A percentile compares a stretch with the other conserved stretches of the same genome.
These are phyloP conservation scores for Aureobasidium musti DNA, from an alignment of 2,329 filamentous ascomycete species.

Conservation along the genomic window DNA sequence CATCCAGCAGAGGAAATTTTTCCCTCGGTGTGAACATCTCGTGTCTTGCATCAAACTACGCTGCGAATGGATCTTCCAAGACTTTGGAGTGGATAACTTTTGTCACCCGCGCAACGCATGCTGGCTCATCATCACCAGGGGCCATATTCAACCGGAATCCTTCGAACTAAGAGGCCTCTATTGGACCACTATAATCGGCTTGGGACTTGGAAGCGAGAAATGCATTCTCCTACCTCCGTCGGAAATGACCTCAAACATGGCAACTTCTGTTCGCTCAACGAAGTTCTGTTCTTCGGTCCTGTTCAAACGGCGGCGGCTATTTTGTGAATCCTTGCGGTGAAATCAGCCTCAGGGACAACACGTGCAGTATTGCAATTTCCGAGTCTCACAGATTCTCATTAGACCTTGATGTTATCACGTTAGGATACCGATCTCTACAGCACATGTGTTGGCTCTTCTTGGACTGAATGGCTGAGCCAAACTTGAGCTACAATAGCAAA, in stretches of 20 bases:
- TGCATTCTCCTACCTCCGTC: not conserved
- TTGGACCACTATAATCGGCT: slow-evolving; percentile 10
- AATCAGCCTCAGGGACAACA: not conserved
- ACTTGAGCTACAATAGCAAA: slow-evolving; percentile 2
- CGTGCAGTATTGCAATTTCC: slow-evolving; percentile 19
- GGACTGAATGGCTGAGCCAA: slow-evolving; percentile 20
- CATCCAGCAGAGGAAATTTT: slow-evolving; percentile 1
- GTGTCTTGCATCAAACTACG: slow-evolving; percentile 13
- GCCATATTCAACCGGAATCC: not conserved
- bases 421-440: not conserved
- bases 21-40: not conserved
- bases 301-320: slow-evolving; percentile 13
- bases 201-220: slow-evolving; percentile 15
- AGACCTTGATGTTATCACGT: not conserved
- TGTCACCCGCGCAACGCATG: slow-evolving; percentile 8
- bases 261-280: slow-evolving; percentile 13
- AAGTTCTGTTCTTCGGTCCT: slow-evolving; percentile 22
- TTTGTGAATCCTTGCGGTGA: not conserved
- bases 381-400: not conserved
- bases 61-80: not conserved
- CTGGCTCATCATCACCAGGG: not conserved
- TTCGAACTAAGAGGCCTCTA: not conserved
- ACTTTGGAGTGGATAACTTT: slow-evolving; percentile 9
- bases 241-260: not conserved
- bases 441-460: slow-evolving; percentile 7